Evolutionary conservation across 169 alveolate species (phyloP), one percentile per base, ranked within the genome.

Genomic region (Ichthyophthirius multifiliis): DNA sequence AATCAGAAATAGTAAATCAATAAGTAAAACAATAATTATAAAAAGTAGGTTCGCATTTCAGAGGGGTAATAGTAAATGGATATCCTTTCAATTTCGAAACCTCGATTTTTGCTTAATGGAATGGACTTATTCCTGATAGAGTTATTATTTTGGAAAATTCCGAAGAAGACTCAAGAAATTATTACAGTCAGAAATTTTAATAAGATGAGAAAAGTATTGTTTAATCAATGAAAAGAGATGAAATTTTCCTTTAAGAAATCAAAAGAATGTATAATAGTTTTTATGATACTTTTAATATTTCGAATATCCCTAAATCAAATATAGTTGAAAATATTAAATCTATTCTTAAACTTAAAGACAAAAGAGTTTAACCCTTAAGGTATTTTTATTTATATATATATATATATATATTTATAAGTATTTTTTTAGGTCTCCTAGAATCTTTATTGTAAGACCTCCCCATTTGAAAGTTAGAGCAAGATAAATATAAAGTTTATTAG

Each of bases 401-500:
- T 55, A 27, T 10, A 10, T 20, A 48, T 55, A 27, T 4, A 15
- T 27, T 15, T 0, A 27, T 27, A 10, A 10, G 13, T 55, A 45
- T n/a, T 5, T n/a, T n/a, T 45, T 63, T 63, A 64, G 84, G 13
- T 78, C 73, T 78, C 84, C 84, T 63, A 78, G 84, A 44, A 43
- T 78, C 2, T 43, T 37, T 10, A 78, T 78, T 31, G 34, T 78
- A 31, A 65, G 84, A 32, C 84, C 84, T 9, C 84, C 84, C 18
- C 67, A 64, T 32, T 43, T 78, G n/a, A 65, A 67, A 18, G 77
- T 43, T 12, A 64, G 84, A 44, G 78, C 78, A 1, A 39, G 18
- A 43, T 31, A 65, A 44, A 31, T 78, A 16, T 43, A 44, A 15
- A 15, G 65, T 13, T 12, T 41, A 10, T 63, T 78, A 37, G 47